Base-by-base conservation (phyloP, 805 yeast genomes). In the Ogataea corticis region DNA sequence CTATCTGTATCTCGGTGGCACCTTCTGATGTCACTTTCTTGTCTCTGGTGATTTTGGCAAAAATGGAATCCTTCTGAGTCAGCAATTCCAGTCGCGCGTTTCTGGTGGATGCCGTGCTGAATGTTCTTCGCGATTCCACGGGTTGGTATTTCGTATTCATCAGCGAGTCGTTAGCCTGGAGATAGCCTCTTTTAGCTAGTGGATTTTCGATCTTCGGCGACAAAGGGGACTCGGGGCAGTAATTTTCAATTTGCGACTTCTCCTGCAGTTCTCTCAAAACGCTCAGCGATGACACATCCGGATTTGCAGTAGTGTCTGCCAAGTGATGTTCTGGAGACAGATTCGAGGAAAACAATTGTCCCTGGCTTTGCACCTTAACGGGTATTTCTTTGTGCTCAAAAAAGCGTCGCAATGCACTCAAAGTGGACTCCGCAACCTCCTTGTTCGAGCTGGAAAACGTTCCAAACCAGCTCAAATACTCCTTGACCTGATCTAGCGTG, bases 381-480 rank as follows among this genome's bases (percentile, higher is more conserved):
- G n/a, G 27, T 6, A 7, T 14, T 6, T 14, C 38, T n/a, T 15
- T 23, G 13, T 36, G 41, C 10, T 34, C 46, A 32, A 49, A 49
- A 41, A 38, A 51, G n/a, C 34, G 33, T 18, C 48, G 40, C 14
- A 51, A 23, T 11, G 41, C 46, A 21, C 19, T 33, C 14, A 51
- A 33, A 9, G 50, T 37, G n/a, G 32, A 19, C 10, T 48, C 48
- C 12, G 55, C 46, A 15, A 45, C 38, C 3, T 33, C 17, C 40
- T 44, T 40, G 25, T 46, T 49, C 12, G 53, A 33, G 2, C 45
- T 42, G 15, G 50, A 42, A 3, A 49, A 46, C 12, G 42, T 36
- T 13, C 50, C 50, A 45, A 55, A 55, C 57, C 57, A 55, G 1
- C 40, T 32, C n/a, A 55, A 34, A 32, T 54, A 55, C 11, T 40